These are phyloP conservation scores for Pseudogymnoascus sp. DNA, from an alignment of 2,329 filamentous ascomycete species.

Conservation along the genomic window DNA sequence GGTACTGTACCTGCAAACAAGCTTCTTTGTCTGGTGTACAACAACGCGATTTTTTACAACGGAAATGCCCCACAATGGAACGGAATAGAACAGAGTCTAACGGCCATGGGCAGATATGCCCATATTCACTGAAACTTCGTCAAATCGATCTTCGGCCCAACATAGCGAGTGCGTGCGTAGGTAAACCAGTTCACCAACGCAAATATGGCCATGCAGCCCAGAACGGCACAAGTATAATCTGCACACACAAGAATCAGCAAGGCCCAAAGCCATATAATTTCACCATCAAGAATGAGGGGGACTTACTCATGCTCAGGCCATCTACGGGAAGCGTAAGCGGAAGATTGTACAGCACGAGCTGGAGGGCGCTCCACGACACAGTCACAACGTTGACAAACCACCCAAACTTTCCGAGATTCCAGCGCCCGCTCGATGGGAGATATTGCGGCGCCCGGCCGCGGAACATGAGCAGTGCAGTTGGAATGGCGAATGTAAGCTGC, in stretches of 20 bases:
- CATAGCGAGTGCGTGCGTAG: neutral
- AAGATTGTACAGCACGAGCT: slow-evolving; percentile 1
- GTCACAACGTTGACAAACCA: slow-evolving; percentile 4
- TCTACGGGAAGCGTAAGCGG: neutral
- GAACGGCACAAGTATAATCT: slow-evolving; percentile 5
- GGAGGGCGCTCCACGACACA: neutral
- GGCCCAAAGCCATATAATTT: neutral
- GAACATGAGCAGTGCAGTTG: neutral
- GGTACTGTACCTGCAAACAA: neutral
- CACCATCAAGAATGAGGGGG: neutral
- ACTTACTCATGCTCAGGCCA: neutral
- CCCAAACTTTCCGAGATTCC: neutral
- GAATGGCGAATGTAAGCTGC: slow-evolving; percentile 63
- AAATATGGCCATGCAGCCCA: neutral
- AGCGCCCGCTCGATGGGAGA: neutral
- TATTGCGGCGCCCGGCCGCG: neutral
- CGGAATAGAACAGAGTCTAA: neutral
- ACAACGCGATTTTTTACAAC: neutral
- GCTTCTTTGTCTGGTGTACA: slow-evolving; percentile 4
- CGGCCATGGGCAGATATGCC: neutral
- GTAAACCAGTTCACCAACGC: slow-evolving; percentile 6
- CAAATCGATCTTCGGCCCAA: slow-evolving; percentile 5
- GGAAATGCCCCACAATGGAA: neutral
- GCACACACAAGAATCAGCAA: neutral
- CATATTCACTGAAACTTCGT: neutral